Evolutionary conservation across 208 protist species (phyloP).

Genomic region (Trypanosoma mega): DNA sequence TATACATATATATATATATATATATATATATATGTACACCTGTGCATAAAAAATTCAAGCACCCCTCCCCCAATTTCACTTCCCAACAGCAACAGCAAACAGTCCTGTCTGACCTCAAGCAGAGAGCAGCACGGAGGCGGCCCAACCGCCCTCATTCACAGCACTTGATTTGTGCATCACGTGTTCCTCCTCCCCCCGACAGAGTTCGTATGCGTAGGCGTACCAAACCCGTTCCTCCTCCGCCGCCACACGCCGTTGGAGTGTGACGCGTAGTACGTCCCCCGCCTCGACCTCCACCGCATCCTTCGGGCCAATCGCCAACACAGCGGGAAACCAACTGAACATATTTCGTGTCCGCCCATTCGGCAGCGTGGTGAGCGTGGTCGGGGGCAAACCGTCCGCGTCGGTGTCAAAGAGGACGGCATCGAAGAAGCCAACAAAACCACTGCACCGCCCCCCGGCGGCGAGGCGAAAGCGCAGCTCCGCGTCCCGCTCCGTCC

Average conservation of each 20-base stretch:
- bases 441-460: slow-evolving; percentile 49
- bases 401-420: slow-evolving; percentile 43
- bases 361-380: slow-evolving; percentile 22
- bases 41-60: too few species aligned
- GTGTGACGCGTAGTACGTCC: slow-evolving; percentile 30
- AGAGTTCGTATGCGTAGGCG: slow-evolving; percentile 34
- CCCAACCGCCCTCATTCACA: slow-evolving; percentile 77
- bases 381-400: slow-evolving; percentile 1
- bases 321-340: slow-evolving; percentile 88
- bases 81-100: too few species aligned
- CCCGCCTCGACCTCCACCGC: slow-evolving; percentile 29
- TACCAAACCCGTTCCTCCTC: slow-evolving; percentile 66
- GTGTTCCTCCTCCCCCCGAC: neutral
- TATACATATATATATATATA: neutral
- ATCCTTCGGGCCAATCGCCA: slow-evolving; percentile 54
- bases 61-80: too few species aligned
- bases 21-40: neutral
- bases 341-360: slow-evolving; percentile 65
- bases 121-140: slow-evolving; percentile 41
- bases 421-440: slow-evolving; percentile 72
- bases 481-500: slow-evolving; percentile 33
- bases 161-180: slow-evolving; percentile 11
- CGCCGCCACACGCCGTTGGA: slow-evolving; percentile 37
- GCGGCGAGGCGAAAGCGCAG: slow-evolving; percentile 41
- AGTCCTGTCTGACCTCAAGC: neutral